phyloP scores from a whole-genome alignment of 441 rosid genomes.

The Adansonia gregorii region DNA sequence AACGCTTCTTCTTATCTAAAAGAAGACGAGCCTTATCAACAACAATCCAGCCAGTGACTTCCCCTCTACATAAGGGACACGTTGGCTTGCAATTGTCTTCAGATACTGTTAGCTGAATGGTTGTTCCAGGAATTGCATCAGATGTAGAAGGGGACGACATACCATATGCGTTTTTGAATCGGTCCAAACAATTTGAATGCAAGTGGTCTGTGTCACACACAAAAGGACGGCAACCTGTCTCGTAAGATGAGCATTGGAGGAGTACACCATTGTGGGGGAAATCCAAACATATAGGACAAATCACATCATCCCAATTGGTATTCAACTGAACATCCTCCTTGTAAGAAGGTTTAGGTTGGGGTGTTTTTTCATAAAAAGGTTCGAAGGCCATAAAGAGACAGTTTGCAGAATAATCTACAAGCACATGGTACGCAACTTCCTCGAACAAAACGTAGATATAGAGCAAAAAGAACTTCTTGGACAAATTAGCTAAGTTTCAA shows the following conservation, averaged over 20 bases:
- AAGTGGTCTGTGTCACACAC: slow-evolving; percentile 84
- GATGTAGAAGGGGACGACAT: slow-evolving; percentile 57
- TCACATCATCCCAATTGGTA: slow-evolving; percentile 74
- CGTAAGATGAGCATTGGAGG: slow-evolving; percentile 81
- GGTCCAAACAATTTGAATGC: slow-evolving; percentile 91
- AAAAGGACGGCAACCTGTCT: slow-evolving; percentile 83
- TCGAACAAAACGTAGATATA: slow-evolving; percentile 6
- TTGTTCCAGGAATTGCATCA: slow-evolving; percentile 35
- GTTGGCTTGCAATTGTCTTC: slow-evolving; percentile 58
- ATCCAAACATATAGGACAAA: slow-evolving; percentile 94
- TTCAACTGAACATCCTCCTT: slow-evolving; percentile 55
- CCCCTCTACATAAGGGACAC: slow-evolving; percentile 94
- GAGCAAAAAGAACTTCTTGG: neutral
- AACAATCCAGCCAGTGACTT: slow-evolving; percentile 84
- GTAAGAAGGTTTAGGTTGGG: slow-evolving; percentile 33
- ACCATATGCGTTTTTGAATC: slow-evolving; percentile 78
- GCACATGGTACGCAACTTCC: slow-evolving; percentile 23
- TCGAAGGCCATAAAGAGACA: slow-evolving; percentile 49
- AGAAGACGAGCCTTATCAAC: slow-evolving; percentile 67
- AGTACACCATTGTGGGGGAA: slow-evolving; percentile 90
- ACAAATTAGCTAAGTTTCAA: slow-evolving; percentile 29
- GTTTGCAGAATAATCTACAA: slow-evolving; percentile 34
- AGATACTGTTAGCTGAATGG: slow-evolving; percentile 37
- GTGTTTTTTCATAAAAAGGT: slow-evolving; percentile 41
- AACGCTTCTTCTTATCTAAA: slow-evolving; percentile 58